Evolutionary conservation across 2,329 filamentous ascomycete genomes (phyloP), one percentile per base, ranked within the genome.

Genomic region (Dactylellina haptotyla): DNA sequence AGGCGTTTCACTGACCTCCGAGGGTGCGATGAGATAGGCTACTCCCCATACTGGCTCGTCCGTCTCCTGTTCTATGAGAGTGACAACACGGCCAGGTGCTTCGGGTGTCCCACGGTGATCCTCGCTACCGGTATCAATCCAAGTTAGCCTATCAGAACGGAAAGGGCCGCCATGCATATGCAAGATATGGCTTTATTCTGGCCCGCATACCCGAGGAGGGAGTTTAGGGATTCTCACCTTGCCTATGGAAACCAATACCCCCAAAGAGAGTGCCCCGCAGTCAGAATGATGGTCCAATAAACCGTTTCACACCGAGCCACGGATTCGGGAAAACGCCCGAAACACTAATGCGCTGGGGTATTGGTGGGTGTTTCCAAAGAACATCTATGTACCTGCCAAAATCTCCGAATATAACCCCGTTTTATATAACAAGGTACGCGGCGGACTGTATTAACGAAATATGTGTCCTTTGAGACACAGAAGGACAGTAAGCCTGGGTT

Each of bases 51-150:
- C 92, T 78, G 83, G 85, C 61, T 87, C 86, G 65, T 85, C 87
- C 28, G 84, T 82, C 75, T 86, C 84, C 79, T 90, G 86, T 77
- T 93, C 89, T 76, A 99, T 96, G 18, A 99, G 86, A 1, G 95
- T 99, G 41, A 94, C 94, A 62, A 99, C 95, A 66, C 95, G 89
- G 0, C 95, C 95, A 0, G 95, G 95, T 26, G 89, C 87, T 78
- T 90, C 87, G 57, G 92, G 92, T 0, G 95, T 98, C 64, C 95
- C 95, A 77, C 95, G 89, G 81, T 99, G 95, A 82, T 99, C 95
- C 82, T 97, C 87, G 81, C 94, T 98, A 79, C 48, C 53, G 71
- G 16, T 61, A 62, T 62, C 61, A 48, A 51, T 37, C 26, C 61
- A 50, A 18, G 48, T 73, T 66, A 73, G 69, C 58, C 62, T 73